Base-by-base conservation (phyloP, 2,329 filamentous ascomycete species). In the Teratosphaeria pseudoeucalypti region DNA sequence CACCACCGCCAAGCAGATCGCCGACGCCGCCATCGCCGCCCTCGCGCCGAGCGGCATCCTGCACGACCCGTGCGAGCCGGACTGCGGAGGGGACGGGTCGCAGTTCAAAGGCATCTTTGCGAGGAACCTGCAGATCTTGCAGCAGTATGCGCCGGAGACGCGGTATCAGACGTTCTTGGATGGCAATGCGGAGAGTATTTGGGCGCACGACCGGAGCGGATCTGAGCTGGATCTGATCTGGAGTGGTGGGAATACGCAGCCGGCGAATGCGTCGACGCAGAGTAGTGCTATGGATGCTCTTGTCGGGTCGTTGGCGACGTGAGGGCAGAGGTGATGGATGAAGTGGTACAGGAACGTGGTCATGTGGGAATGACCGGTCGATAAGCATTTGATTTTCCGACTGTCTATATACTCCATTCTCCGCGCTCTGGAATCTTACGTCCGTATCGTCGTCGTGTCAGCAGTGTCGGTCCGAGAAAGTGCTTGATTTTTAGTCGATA, bases 81-180 rank as follows among this genome's bases (percentile, higher is more conserved):
- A 70, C 14, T 77, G 75, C 54, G 75, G 75, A 19, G 68, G 57
- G 11, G 75, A 77, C 58, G 81, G 78, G 0, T 77, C 64, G 43
- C 84, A 88, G 67, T 90, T 90, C 79, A 90, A 90, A 72, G 87
- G 87, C 3, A 77, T 89, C 39, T 88, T 89, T 63, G 78, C 82
- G 16, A 79, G 85, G 23, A 88, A 88, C 67, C 73, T 90, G 23
- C 77, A 79, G 37, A 79, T 81, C 58, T 72, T 90, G 37, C 76
- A 86, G 26, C 67, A 73, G 0, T 80, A 72, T 2, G 78, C 78
- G 1, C 81, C 81, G 0, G 74, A 80, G 43, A 70, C 76, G 2
- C 70, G 70, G 10, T 86, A 84, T 67, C 74, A 61, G 16, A 59
- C 57, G 2, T 85, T 85, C 58, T 81, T 90, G 59, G 70, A 78